phyloP scores from a whole-genome alignment of 2,329 filamentous ascomycete genomes.

The Colletotrichum incanum region DNA sequence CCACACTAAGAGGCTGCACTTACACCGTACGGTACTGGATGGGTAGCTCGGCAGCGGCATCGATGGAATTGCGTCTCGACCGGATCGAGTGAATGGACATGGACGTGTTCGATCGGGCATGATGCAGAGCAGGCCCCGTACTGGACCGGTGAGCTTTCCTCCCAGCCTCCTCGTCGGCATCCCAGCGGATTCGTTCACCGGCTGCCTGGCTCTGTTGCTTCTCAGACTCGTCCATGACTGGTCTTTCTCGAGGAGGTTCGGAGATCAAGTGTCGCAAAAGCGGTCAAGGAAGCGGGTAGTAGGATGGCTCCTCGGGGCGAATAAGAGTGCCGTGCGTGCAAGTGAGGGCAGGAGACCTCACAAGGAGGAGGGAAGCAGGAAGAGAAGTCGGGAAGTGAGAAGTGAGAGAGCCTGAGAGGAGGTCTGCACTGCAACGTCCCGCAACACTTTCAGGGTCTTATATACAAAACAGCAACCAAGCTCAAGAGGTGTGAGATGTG shows the following conservation, averaged over 20 bases:
- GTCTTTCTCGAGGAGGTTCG: neutral
- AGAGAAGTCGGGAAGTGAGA: neutral
- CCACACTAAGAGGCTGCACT: conserved; percentile 47
- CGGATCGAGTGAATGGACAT: conserved; percentile 59
- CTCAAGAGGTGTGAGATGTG: conserved; percentile 2
- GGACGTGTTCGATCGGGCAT: conserved; percentile 53
- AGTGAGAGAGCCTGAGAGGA: conserved; percentile 25
- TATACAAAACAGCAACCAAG: conserved; percentile 24
- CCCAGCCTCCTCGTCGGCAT: conserved; percentile 54
- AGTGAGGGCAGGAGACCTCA: neutral
- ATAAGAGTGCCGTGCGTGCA: neutral
- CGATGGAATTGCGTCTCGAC: conserved; percentile 56
- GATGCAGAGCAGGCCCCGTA: conserved; percentile 44
- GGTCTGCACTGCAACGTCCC: conserved; percentile 10
- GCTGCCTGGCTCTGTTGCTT: conserved; percentile 43
- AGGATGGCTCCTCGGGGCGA: neutral
- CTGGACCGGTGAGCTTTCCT: conserved; percentile 35
- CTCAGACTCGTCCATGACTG: conserved; percentile 48
- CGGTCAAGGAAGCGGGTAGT: neutral
- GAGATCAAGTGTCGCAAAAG: neutral
- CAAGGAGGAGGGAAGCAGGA: neutral
- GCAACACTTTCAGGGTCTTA: conserved; percentile 33
- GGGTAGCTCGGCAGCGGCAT: conserved; percentile 61
- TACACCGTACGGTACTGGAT: conserved; percentile 71
- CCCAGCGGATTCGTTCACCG: conserved; percentile 54